These are phyloP conservation scores for Comarum palustre DNA, from an alignment of 306 rosid genomes.

Conservation along the genomic window DNA sequence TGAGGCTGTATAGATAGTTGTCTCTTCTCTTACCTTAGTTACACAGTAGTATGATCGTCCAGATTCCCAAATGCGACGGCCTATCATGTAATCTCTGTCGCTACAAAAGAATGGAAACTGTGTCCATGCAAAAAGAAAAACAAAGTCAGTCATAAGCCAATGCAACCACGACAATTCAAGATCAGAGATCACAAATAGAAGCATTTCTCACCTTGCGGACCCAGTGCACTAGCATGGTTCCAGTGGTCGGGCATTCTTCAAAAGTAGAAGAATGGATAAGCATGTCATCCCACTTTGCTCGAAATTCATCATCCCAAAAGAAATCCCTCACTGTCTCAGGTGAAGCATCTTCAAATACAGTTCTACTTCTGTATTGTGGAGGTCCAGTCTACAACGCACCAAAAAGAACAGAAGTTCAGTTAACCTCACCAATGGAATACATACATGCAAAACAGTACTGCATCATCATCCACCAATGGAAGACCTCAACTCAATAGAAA, in stretches of 20 bases:
- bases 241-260: constrained; percentile 52
- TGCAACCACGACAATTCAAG: constrained; percentile 7
- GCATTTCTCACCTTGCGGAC: constrained; percentile 52
- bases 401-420: constrained; percentile 12
- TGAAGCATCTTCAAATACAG: constrained; percentile 50
- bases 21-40: constrained; percentile 43
- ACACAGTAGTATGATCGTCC: constrained; percentile 51
- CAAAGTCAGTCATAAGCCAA: neutral
- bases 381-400: constrained; percentile 47
- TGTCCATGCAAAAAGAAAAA: constrained; percentile 9
- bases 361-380: constrained; percentile 54
- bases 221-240: constrained; percentile 55
- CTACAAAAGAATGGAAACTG: constrained; percentile 72
- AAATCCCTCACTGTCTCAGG: constrained; percentile 54
- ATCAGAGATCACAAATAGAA: neutral
- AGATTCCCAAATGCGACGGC: constrained; percentile 61
- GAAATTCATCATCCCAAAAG: constrained; percentile 62
- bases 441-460: neutral
- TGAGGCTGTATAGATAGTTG: neutral
- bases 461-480: neutral
- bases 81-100: constrained; percentile 55
- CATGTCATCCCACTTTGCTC: constrained; percentile 59
- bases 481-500: neutral
- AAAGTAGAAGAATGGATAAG: constrained; percentile 39
- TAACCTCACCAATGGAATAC: neutral